Base-by-base conservation (phyloP, 176 grass and related monocot species). In the Alopecurus myosuroides region DNA sequence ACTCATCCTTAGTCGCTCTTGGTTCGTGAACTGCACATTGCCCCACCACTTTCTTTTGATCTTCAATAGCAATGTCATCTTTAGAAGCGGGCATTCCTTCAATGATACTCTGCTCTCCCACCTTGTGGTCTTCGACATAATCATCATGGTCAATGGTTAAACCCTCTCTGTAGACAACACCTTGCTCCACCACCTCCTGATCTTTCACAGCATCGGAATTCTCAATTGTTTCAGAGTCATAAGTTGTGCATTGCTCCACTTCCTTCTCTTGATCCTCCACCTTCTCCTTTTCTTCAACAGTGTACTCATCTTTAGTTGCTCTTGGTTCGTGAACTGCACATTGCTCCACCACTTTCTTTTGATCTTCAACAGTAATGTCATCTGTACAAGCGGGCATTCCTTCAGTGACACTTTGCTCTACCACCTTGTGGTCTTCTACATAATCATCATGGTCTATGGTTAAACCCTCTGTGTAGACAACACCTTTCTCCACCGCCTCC, bases 281-380 rank as follows among this genome's bases (percentile, higher is more conserved):
- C 58, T 84, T 64, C 44, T 76, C 66, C 52, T 84, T 60, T 71
- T 78, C 86, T 60, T 78, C 44, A 25, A 78, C 20, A 34, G 3
- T 26, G 22, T 53, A 17, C 1, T 10, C 80, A 31, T 72, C 39
- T 13, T 33, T 62, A 4, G 42, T 73, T 63, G 42, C 20, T 31
- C 48, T 77, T 77, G 50, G 42, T 70, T 66, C 4, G 0, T 70
- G 6, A 42, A 4, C 18, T 31, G 50, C 48, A 78, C 36, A 70
- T 70, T 58, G 63, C 8, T 57, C 29, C 53, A 39, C 42, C 60
- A 11, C 41, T 28, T 76, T 76, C 41, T 64, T 20, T 84, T 76
- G 41, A 50, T 76, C 70, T 61, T 83, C 70, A 56, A 60, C 52
- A 46, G 81, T 39, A 74, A 46, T 74, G 36, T 2, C 17, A 74